phyloP scores from a whole-genome alignment of 2,329 filamentous ascomycete species.

The Ascocoryne sarcoides region DNA sequence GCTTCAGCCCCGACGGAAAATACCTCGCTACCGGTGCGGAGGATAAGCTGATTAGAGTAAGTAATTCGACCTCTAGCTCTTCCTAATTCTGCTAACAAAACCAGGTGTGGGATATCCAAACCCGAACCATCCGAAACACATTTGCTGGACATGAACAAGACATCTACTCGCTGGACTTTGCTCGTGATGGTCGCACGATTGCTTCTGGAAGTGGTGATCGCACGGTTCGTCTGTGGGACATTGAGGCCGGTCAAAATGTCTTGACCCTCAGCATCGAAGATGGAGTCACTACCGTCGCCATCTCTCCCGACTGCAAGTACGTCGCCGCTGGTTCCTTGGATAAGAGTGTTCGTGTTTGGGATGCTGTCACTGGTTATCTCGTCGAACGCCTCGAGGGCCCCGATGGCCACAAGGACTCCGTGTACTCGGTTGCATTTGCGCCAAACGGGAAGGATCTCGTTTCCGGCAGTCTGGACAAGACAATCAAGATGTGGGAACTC shows the following conservation, averaged over 20 bases:
- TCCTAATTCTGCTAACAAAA: slow-evolving; percentile 10
- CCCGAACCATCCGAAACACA: slow-evolving; percentile 76
- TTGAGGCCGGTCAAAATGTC: slow-evolving; percentile 73
- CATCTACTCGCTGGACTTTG: slow-evolving; percentile 94
- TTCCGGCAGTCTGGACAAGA: slow-evolving; percentile 91
- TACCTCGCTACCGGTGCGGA: slow-evolving; percentile 94
- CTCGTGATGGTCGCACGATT: slow-evolving; percentile 85
- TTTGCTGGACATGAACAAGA: slow-evolving; percentile 98
- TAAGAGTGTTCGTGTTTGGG: slow-evolving; percentile 97
- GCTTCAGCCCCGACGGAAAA: slow-evolving; percentile 93
- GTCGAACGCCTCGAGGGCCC: slow-evolving; percentile 88
- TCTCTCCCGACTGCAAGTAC: slow-evolving; percentile 88
- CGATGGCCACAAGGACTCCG: slow-evolving; percentile 92
- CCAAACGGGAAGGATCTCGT: slow-evolving; percentile 89
- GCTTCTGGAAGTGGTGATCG: slow-evolving; percentile 92
- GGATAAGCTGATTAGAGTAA: slow-evolving; percentile 90
- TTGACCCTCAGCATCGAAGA: slow-evolving; percentile 89
- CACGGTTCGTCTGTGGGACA: slow-evolving; percentile 93
- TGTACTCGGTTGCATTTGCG: slow-evolving; percentile 93
- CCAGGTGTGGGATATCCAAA: slow-evolving; percentile 89
- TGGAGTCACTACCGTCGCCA: slow-evolving; percentile 93
- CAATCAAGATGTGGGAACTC: slow-evolving; percentile 99
- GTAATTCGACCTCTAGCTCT: slow-evolving; percentile 28
- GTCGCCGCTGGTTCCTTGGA: slow-evolving; percentile 93
- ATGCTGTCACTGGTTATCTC: slow-evolving; percentile 75